Percentiles rank a stretch among this genome's conserved stretches.
These are phyloP conservation scores for Trypanosoma boissoni DNA, from an alignment of 208 protist genomes.

Conservation along the genomic window DNA sequence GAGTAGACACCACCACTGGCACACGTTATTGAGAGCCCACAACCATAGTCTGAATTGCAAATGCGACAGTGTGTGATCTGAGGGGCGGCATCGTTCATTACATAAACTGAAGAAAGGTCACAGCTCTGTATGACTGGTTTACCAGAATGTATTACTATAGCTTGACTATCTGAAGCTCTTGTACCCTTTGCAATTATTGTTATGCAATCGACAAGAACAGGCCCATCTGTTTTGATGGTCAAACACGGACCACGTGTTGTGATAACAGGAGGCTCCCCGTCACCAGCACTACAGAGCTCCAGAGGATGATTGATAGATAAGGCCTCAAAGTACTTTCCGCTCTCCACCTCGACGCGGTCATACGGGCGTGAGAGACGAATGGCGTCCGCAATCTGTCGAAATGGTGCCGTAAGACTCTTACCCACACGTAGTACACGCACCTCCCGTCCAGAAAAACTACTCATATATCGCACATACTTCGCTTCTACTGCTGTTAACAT, in stretches of 20 bases:
- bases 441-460: slow-evolving; percentile 27
- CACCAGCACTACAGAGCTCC: slow-evolving; percentile 33
- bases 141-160: slow-evolving; percentile 31
- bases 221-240: slow-evolving; percentile 26
- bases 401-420: slow-evolving; percentile 27
- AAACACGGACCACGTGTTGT: slow-evolving; percentile 33
- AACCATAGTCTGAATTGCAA: slow-evolving; percentile 27
- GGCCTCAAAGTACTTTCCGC: slow-evolving; percentile 43
- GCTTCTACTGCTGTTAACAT: background rate
- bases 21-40: slow-evolving; percentile 29
- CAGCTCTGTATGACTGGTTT: slow-evolving; percentile 37
- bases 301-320: slow-evolving; percentile 33
- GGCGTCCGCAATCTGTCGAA: slow-evolving; percentile 38
- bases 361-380: slow-evolving; percentile 33
- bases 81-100: slow-evolving; percentile 30
- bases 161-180: slow-evolving; percentile 30
- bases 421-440: slow-evolving; percentile 35
- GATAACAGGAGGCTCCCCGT: slow-evolving; percentile 34
- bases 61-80: slow-evolving; percentile 36
- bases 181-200: slow-evolving; percentile 26
- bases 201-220: slow-evolving; percentile 33
- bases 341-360: slow-evolving; percentile 49
- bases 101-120: slow-evolving; percentile 38
- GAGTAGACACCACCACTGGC: slow-evolving; percentile 31
- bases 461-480: slow-evolving; percentile 23